Percentiles rank a stretch among this genome's conserved stretches.
Conservation (phyloP, 2,329 filamentous ascomycete genomes). For the Botrytis fragariae region DNA sequence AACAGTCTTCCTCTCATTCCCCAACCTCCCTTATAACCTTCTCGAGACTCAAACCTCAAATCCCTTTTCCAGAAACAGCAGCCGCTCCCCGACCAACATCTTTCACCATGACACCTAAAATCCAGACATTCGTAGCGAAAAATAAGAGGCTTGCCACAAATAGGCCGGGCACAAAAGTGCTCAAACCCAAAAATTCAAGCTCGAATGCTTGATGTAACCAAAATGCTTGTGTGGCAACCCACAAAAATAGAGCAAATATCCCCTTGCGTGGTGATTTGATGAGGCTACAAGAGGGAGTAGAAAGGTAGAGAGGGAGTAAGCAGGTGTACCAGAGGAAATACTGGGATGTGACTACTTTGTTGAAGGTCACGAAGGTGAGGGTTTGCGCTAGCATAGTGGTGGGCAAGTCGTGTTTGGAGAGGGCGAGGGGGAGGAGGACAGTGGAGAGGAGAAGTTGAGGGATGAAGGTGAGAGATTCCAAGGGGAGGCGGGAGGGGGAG, state of each 20-base stretch:
- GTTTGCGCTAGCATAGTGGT: constrained; percentile 91
- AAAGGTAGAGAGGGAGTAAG: constrained; percentile 87
- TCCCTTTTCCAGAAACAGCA: neutral
- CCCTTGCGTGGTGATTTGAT: constrained; percentile 61
- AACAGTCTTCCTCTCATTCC: neutral
- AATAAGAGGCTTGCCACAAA: constrained; percentile 75
- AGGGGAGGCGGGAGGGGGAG: constrained; percentile 39
- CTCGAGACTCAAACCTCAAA: neutral
- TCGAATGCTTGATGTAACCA: constrained; percentile 75
- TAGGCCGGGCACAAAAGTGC: constrained; percentile 81
- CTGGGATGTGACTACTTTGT: constrained; percentile 72
- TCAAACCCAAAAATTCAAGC: constrained; percentile 76
- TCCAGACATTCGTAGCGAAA: constrained; percentile 84
- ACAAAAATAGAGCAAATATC: constrained; percentile 62
- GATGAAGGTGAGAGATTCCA: constrained; percentile 83
- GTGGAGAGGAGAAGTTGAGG: constrained; percentile 83
- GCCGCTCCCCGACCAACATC: constrained; percentile 49
- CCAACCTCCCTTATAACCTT: neutral
- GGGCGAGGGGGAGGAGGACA: constrained; percentile 67
- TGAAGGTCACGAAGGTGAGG: constrained; percentile 95
- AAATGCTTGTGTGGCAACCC: constrained; percentile 71
- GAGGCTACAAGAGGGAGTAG: constrained; percentile 75
- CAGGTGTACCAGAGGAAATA: constrained; percentile 99
- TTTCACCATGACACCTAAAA: constrained; percentile 73
- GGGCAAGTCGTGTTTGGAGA: constrained; percentile 79